Percentiles rank a stretch among this genome's conserved stretches.
phyloP scores from a whole-genome alignment of 2,329 filamentous ascomycete genomes.

The Nemania sp. region DNA sequence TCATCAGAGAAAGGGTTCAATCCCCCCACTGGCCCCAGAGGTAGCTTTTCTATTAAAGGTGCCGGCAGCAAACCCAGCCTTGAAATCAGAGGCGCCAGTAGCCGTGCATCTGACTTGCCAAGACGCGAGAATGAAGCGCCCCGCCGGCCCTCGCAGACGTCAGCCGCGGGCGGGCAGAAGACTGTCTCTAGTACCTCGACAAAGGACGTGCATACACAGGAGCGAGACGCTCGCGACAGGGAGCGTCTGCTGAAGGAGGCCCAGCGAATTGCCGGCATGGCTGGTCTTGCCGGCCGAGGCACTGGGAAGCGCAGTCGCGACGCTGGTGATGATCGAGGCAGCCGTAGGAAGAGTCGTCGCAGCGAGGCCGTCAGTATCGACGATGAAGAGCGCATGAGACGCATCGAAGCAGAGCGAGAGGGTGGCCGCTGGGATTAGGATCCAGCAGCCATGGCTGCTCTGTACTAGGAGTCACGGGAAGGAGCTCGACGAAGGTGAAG shows the following conservation, averaged over 20 bases:
- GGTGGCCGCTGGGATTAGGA: constrained; percentile 52
- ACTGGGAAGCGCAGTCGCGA: constrained; percentile 55
- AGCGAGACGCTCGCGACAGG: constrained; percentile 68
- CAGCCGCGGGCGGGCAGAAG: constrained; percentile 33
- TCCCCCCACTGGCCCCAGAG: constrained; percentile 48
- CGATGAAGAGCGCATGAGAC: constrained; percentile 57
- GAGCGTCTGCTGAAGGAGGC: constrained; percentile 71
- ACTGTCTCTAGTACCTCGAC: constrained; percentile 23
- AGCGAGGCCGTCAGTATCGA: constrained; percentile 54
- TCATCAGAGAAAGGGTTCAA: constrained; percentile 48
- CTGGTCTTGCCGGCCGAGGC: constrained; percentile 54
- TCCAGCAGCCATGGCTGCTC: not conserved
- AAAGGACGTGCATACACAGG: constrained; percentile 68
- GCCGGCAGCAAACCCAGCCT: constrained; percentile 30
- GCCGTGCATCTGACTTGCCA: constrained; percentile 34
- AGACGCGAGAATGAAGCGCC: constrained; percentile 39
- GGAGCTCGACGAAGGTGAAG: not conserved
- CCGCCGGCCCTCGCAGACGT: constrained; percentile 46
- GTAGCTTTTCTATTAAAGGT: constrained; percentile 39
- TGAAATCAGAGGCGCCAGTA: constrained; percentile 44
- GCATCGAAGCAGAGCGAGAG: constrained; percentile 65
- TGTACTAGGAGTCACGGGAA: constrained; percentile 7
- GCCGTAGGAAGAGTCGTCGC: constrained; percentile 54
- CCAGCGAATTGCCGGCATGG: constrained; percentile 66
- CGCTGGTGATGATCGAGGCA: constrained; percentile 48